Conservation (phyloP, 768 basidiomycete species). For the Scleroderma citrinum region DNA sequence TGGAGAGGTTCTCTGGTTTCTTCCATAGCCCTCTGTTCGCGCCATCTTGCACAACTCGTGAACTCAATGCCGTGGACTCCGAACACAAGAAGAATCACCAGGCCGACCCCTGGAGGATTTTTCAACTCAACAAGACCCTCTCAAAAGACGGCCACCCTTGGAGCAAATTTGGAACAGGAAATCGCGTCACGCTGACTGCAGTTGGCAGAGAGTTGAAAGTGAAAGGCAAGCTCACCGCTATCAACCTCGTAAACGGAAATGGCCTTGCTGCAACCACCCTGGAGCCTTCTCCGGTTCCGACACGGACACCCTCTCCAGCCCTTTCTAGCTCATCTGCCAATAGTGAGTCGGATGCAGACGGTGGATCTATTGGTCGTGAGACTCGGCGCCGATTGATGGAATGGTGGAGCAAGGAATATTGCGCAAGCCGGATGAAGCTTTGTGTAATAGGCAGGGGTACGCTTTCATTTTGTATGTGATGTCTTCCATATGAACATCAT, state of each 20-base stretch:
- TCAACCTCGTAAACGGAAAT: constrained; percentile 25
- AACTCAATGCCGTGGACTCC: constrained; percentile 93
- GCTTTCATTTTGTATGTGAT: neutral
- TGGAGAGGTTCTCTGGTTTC: constrained; percentile 77
- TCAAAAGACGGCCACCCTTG: constrained; percentile 76
- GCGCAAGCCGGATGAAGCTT: constrained; percentile 74
- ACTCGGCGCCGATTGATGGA: constrained; percentile 72
- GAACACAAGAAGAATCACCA: constrained; percentile 98
- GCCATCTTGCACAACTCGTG: constrained; percentile 78
- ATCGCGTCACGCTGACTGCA: constrained; percentile 62
- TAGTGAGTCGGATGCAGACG: constrained; percentile 64
- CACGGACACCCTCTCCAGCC: constrained; percentile 53
- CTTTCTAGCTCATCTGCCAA: constrained; percentile 48
- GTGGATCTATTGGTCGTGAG: constrained; percentile 74
- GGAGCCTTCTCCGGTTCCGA: constrained; percentile 41
- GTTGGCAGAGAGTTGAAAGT: constrained; percentile 54
- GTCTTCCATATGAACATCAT: constrained; percentile 2
- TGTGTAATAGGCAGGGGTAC: constrained; percentile 77
- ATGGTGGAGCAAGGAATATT: constrained; percentile 83
- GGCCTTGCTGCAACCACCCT: constrained; percentile 14
- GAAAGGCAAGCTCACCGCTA: constrained; percentile 36
- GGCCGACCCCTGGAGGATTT: constrained; percentile 87
- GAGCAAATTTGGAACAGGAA: constrained; percentile 90
- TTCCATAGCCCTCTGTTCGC: constrained; percentile 92
- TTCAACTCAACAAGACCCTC: constrained; percentile 87